Evolutionary conservation across 2,329 filamentous ascomycete species (phyloP), one percentile per base, ranked within the genome.

Genomic region (Dryadomyces quercivorus): DNA sequence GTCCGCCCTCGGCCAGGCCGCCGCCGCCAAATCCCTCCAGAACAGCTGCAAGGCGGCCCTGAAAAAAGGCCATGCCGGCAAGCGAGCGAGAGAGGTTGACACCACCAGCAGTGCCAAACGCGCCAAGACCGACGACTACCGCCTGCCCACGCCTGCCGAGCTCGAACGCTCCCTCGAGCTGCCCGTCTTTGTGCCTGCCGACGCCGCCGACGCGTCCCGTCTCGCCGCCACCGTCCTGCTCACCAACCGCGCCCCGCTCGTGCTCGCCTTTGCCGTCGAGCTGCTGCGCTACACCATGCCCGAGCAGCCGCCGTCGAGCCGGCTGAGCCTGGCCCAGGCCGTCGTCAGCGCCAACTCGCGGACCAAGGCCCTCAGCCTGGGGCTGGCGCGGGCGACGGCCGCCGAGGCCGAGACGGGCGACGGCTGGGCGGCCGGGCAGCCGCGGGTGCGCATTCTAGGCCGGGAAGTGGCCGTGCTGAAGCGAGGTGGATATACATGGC

Each of bases 321-420:
- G 88, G 49, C 71, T 95, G 20, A 94, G 88, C 64, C 72, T 95
- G 20, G 87, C 84, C 0, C 89, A 95, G 67, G 88, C 87, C 0
- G 83, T 93, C 1, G 86, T 94, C 16, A 91, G 87, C 64, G 82
- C 82, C 31, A 93, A 92, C 64, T 89, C 86, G 57, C 79, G 83
- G 59, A 81, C 80, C 40, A 91, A 91, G 68, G 89, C 89, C 10
- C 75, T 84, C 31, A 85, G 78, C 58, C 69, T 95, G 34, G 89
- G 89, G 0, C 72, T 95, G 20, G 81, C 86, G 58, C 72, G 94
- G 21, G 82, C 88, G 58, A 76, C 75, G 42, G 84, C 82, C 0
- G 85, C 87, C 48, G 80, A 87, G 45, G 80, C 86, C 62, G 83
- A 82, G 0, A 85, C 87, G 47, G 80, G 87, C 43, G 80, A 86